Evolutionary conservation across 2,329 filamentous ascomycete species (phyloP).

Genomic region (Fusarium graminum): DNA sequence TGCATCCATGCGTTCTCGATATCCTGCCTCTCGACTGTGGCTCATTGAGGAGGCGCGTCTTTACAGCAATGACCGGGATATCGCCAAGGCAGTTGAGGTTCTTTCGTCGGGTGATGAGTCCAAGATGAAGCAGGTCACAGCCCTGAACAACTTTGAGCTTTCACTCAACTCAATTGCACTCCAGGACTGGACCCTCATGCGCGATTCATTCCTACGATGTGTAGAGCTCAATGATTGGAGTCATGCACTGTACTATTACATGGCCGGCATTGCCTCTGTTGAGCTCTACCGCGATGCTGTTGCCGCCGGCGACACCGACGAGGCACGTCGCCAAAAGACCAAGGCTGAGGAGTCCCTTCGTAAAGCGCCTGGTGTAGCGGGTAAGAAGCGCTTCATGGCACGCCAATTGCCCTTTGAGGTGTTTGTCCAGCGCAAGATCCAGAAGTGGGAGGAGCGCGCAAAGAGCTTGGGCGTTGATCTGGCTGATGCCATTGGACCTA

Average conservation of each 20-base stretch:
- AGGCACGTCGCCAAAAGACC: constrained; percentile 69
- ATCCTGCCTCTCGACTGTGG: constrained; percentile 88
- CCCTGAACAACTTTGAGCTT: constrained; percentile 87
- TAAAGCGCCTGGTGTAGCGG: constrained; percentile 78
- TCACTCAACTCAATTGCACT: constrained; percentile 82
- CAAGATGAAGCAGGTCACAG: constrained; percentile 89
- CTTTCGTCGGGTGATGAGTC: constrained; percentile 71
- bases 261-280: constrained; percentile 82
- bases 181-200: constrained; percentile 80
- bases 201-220: constrained; percentile 79
- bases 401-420: constrained; percentile 90
- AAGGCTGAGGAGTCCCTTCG: constrained; percentile 78
- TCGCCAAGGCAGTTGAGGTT: constrained; percentile 76
- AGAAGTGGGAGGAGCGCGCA: constrained; percentile 87
- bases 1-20: constrained; percentile 78
- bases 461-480: constrained; percentile 75
- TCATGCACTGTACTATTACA: constrained; percentile 89
- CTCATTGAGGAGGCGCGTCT: constrained; percentile 87
- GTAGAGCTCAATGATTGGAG: constrained; percentile 91
- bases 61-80: constrained; percentile 73
- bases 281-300: constrained; percentile 80
- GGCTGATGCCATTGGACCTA: constrained; percentile 83
- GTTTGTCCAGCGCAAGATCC: constrained; percentile 85
- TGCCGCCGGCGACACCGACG: constrained; percentile 53
- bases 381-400: constrained; percentile 91